These are phyloP conservation scores for Rhizoclosmatium hyalinum DNA, from an alignment of 371 early-diverging fungal genomes.

Conservation along the genomic window DNA sequence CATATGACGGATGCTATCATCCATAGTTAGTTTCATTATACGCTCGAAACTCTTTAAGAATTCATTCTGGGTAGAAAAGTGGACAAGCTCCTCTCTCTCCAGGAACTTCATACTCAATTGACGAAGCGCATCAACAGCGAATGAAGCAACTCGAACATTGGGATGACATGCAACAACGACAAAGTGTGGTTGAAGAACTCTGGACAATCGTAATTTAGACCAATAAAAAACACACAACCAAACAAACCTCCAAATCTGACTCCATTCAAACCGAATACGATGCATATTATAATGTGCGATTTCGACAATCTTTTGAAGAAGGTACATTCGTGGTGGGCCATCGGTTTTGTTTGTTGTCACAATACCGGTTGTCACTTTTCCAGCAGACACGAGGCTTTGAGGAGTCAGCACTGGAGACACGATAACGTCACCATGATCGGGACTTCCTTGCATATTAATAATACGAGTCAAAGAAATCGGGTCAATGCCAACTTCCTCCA, in stretches of 20 bases:
- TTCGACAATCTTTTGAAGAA: slow-evolving; percentile 90
- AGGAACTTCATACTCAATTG: slow-evolving; percentile 76
- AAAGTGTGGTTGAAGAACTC: slow-evolving; percentile 72
- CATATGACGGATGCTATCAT: slow-evolving; percentile 63
- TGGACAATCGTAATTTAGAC: slow-evolving; percentile 39
- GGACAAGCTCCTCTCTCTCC: slow-evolving; percentile 75
- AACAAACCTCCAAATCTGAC: slow-evolving; percentile 67
- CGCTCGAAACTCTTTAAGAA: slow-evolving; percentile 75
- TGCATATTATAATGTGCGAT: slow-evolving; percentile 75
- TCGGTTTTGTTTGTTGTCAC: slow-evolving; percentile 14
- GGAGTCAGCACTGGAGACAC: slow-evolving; percentile 11
- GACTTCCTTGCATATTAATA: slow-evolving; percentile 15
- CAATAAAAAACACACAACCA: neutral
- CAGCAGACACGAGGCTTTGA: neutral
- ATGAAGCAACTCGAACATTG: slow-evolving; percentile 62
- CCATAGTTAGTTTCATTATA: slow-evolving; percentile 68
- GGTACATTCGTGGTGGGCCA: slow-evolving; percentile 73
- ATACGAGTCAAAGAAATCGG: slow-evolving; percentile 35
- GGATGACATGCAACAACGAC: slow-evolving; percentile 68
- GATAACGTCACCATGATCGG: neutral
- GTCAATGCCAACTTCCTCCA: slow-evolving; percentile 60
- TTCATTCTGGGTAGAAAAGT: slow-evolving; percentile 73
- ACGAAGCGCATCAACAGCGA: slow-evolving; percentile 75
- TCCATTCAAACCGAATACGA: slow-evolving; percentile 78
- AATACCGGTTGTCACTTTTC: neutral